Evolutionary conservation across 2,329 filamentous ascomycete species (phyloP).

Genomic region (Penicillium vulpinum): DNA sequence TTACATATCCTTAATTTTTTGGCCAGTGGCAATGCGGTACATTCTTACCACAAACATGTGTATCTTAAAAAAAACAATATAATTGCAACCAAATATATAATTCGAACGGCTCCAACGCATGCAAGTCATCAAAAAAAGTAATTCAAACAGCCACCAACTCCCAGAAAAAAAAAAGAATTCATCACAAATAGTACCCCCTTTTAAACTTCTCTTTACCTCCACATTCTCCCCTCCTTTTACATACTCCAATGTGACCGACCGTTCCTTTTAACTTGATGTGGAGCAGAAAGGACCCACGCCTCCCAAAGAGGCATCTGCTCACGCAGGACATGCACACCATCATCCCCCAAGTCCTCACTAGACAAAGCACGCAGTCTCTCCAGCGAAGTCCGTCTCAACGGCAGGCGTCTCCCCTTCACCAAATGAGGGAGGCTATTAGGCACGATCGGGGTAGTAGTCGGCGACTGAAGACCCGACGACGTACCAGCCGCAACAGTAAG

Average conservation of each 20-base stretch:
- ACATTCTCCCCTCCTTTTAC: background rate
- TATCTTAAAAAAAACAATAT: background rate
- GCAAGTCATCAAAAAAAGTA: background rate
- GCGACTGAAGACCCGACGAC: background rate
- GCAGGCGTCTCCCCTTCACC: conserved; percentile 1
- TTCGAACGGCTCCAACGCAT: background rate
- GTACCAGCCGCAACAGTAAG: conserved; percentile 23
- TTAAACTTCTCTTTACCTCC: too few relatives aligned
- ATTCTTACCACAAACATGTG: background rate
- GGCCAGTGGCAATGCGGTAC: background rate
- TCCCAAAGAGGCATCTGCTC: conserved; percentile 41
- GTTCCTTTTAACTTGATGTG: background rate
- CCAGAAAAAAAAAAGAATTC: background rate
- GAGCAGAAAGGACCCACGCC: conserved; percentile 38
- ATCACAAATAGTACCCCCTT: background rate
- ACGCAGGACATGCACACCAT: conserved; percentile 35
- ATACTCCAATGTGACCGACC: conserved; percentile 4
- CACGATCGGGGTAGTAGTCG: background rate
- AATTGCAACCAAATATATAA: background rate
- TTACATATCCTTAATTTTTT: background rate
- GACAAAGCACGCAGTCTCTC: conserved; percentile 31
- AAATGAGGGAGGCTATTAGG: background rate
- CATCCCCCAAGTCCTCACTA: conserved; percentile 39
- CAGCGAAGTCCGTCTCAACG: conserved; percentile 15
- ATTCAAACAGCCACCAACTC: conserved; percentile 19